Base-by-base conservation (phyloP, 1,284 basidiomycete genomes). In the Cystobasidium slooffiae region DNA sequence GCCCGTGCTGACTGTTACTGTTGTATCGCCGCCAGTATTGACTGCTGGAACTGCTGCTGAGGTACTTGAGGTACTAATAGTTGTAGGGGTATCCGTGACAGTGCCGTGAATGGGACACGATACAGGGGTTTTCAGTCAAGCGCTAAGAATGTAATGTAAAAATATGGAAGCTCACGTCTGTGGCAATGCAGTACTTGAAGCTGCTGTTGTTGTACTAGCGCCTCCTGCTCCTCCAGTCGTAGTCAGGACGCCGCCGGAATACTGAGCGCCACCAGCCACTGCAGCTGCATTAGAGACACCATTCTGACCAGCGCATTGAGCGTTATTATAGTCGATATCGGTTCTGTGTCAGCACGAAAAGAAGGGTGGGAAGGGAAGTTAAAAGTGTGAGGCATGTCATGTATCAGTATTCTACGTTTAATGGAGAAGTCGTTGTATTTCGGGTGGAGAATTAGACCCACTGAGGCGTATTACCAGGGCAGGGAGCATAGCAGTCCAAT, bases 251-350 rank as follows among this genome's bases (percentile, higher is more conserved):
- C 41, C 51, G 3, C 70, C 62, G 10, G 63, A 46, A 53, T 73
- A 73, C 37, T 65, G 59, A 22, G 53, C 43, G 14, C 70, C 70
- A 49, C 62, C 62, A n/a, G 37, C 16, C 0, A 39, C 22, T 22
- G 62, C 63, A 59, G 70, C 70, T 6, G 70, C 70, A 43, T 73
- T 73, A 2, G 55, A 46, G 1, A 47, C 51, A 6, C 70, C 70
- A 53, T 73, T 73, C 63, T 73, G 70, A 22, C 70, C 70, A 39
- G 49, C 55, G 37, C 70, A 73, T 18, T 73, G 55, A 41, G 70
- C 70, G 39, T 66, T 73, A 52, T 73, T 73, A 41, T 65, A 73
- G 44, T 73, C 70, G 52, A 73, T 44, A 62, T 61, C 58, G 62
- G 22, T 43, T 51, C 61, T 68, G 18, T 43, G 5, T 39, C 31